Evolutionary conservation across 805 yeast species (phyloP), one percentile per base, ranked within the genome.

Genomic region (Blastobotrys chiropterorum): DNA sequence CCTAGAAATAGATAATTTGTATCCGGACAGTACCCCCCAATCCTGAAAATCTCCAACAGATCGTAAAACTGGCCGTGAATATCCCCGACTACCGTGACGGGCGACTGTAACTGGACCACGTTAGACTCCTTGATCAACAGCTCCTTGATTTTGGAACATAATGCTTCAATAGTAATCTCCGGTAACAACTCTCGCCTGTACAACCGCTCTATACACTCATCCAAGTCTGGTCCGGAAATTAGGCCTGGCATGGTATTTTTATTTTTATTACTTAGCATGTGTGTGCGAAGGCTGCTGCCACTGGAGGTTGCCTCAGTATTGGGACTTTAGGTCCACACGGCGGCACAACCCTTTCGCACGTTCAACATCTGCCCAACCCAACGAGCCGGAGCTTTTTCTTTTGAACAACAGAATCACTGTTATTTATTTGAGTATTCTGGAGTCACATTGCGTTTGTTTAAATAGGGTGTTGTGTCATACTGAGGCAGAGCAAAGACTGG

Each of bases 21-120:
- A 62, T 85, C 85, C 0, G 99, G 98, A 2, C 95, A 86, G 48
- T 80, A 79, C 0, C 98, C 99, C 0, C 97, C 98, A 39, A 92
- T 94, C 54, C 84, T 81, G 70, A 94, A 94, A 34, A 94, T 89
- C 67, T 94, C 99, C 30, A 94, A 68, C 50, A 94, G 72, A 66
- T 94, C 99, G 66, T 90, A 95, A 64, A 87, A 94, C 68, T 94
- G 99, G 6, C 98, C 99, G 62, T 94, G 99, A 45, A 94, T 92
- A 65, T 94, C 99, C 1, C 99, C 99, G 3, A 94, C 97, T 5
- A 94, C 88, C 0, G 98, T 89, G 8, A 94, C 88, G 0, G 99
- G 99, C 1, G 95, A 80, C 38, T 74, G 73, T 5, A 94, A 74
- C 44, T 88, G 85, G 47, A 92, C 88, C 38, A 94, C 95, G 64